Evolutionary conservation across 441 rosid species (phyloP).

Genomic region (Pelargonium hybrid): DNA sequence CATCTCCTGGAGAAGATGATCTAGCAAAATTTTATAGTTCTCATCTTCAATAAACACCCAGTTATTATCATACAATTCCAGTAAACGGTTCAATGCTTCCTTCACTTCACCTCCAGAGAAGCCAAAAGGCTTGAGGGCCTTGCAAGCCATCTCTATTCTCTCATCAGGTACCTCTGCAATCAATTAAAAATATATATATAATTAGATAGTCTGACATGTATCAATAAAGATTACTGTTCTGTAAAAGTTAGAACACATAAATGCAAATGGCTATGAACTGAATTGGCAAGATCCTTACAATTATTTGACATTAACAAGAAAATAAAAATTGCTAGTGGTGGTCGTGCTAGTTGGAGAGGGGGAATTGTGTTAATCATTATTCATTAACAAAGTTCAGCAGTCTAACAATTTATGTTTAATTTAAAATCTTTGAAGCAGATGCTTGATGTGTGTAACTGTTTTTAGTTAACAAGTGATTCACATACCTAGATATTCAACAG

Average conservation of each 20-base stretch:
- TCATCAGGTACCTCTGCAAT: not conserved
- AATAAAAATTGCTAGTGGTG: not conserved
- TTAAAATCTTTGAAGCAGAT: not conserved
- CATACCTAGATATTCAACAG: not conserved
- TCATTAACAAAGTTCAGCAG: not conserved
- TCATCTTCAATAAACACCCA: not conserved
- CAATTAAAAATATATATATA: not conserved
- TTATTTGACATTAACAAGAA: not conserved
- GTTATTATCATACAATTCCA: not conserved
- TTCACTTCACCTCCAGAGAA: not conserved
- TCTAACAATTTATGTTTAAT: not conserved
- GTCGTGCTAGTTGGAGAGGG: not conserved
- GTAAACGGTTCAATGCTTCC: not conserved
- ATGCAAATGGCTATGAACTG: not conserved
- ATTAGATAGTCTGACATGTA: not conserved
- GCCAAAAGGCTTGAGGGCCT: not conserved
- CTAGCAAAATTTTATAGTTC: not conserved
- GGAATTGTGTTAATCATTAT: not conserved
- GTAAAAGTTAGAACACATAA: not conserved
- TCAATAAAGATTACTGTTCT: no score
- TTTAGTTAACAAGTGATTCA: not conserved
- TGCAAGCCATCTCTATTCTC: not conserved
- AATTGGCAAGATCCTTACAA: not conserved
- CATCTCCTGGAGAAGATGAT: not conserved
- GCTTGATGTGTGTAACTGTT: not conserved